Conservation (phyloP, 768 basidiomycete genomes). For the Mycena metata region DNA sequence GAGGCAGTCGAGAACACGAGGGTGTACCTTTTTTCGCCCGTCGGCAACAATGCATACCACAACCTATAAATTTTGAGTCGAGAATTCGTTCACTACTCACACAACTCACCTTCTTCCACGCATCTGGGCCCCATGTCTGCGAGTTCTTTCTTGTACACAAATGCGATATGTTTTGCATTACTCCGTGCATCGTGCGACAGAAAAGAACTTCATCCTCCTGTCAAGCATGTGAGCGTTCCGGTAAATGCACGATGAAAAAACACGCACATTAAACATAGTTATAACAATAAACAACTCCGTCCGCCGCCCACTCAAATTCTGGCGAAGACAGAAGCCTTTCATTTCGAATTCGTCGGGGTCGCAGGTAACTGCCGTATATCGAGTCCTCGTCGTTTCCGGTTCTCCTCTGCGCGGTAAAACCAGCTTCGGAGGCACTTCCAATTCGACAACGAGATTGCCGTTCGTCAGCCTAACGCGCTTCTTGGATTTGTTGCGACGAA, state of each 20-base stretch:
- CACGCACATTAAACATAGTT: slow-evolving; percentile 94
- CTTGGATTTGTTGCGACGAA: slow-evolving; percentile 80
- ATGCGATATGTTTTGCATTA: slow-evolving; percentile 90
- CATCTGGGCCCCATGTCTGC: slow-evolving; percentile 95
- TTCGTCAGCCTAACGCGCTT: slow-evolving; percentile 87
- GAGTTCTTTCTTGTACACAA: slow-evolving; percentile 89
- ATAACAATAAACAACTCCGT: slow-evolving; percentile 96
- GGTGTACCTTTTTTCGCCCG: slow-evolving; percentile 85
- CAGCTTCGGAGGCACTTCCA: slow-evolving; percentile 87
- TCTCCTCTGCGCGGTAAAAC: slow-evolving; percentile 80
- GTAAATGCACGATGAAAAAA: background rate
- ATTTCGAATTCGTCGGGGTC: slow-evolving; percentile 93
- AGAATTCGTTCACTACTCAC: background rate
- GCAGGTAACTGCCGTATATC: slow-evolving; percentile 93
- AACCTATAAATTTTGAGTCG: slow-evolving; percentile 62
- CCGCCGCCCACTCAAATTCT: slow-evolving; percentile 81
- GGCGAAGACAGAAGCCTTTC: slow-evolving; percentile 87
- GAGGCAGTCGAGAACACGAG: slow-evolving; percentile 88
- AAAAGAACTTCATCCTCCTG: slow-evolving; percentile 93
- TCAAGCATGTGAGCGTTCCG: slow-evolving; percentile 19
- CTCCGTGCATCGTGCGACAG: slow-evolving; percentile 93
- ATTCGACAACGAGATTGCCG: slow-evolving; percentile 89
- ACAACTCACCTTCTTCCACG: slow-evolving; percentile 89
- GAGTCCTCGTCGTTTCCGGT: slow-evolving; percentile 78
- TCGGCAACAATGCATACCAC: slow-evolving; percentile 95